Percentiles rank a stretch among this genome's conserved stretches.
Conservation (phyloP, 306 rosid species). For the Benincasa hispida region DNA sequence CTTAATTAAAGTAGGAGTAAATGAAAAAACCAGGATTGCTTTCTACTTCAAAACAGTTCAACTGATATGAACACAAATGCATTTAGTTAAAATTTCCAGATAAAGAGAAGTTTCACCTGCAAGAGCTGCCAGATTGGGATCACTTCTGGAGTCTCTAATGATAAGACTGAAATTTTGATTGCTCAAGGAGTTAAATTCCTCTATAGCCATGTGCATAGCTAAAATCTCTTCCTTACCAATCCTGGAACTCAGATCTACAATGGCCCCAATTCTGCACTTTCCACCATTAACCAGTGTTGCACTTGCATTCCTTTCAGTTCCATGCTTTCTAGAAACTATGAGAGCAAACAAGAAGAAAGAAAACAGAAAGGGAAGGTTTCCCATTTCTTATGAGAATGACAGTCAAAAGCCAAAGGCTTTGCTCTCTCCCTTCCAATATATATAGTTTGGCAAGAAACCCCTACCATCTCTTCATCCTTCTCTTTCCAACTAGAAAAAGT, state of each 20-base stretch:
- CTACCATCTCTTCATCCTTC: background rate
- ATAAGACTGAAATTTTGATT: slow-evolving; percentile 15
- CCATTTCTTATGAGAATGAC: background rate
- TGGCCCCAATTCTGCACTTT: slow-evolving; percentile 19
- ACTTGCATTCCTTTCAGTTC: background rate
- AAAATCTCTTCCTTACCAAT: slow-evolving; percentile 33
- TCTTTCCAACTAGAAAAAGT: background rate
- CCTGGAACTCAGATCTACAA: slow-evolving; percentile 21
- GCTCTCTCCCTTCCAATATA: background rate
- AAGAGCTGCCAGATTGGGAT: slow-evolving; percentile 29
- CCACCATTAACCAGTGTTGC: background rate
- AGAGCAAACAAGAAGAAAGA: background rate
- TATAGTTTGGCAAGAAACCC: background rate
- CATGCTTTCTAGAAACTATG: background rate
- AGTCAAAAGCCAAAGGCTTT: background rate
- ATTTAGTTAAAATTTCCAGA: background rate
- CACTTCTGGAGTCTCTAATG: slow-evolving; percentile 13
- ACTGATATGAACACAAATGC: background rate
- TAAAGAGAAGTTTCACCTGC: slow-evolving; percentile 18
- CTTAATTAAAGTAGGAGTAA: too few species aligned
- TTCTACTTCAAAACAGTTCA: background rate
- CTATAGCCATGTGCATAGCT: slow-evolving; percentile 34
- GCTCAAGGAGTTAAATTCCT: slow-evolving; percentile 13
- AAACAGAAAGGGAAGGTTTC: background rate
- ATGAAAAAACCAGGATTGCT: background rate